Conservation (phyloP, 805 yeast genomes). For the Ogataea zsoltii region DNA sequence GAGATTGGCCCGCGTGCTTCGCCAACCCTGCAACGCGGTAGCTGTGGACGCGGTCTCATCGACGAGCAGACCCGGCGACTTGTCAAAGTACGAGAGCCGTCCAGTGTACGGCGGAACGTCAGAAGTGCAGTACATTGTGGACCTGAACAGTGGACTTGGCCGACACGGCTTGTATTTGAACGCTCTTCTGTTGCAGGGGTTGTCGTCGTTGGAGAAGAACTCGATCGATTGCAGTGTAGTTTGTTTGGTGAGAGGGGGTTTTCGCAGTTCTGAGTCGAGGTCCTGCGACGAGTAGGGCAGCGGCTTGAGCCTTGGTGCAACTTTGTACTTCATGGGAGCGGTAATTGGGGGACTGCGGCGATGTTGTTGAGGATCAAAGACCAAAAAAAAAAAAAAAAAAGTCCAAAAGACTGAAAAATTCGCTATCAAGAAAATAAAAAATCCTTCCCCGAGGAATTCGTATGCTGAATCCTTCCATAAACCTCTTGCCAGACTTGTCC, state of each 20-base stretch:
- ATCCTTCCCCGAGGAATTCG: no score
- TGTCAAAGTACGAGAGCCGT: constrained; percentile 65
- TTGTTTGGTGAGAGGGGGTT: constrained; percentile 24
- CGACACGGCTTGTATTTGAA: constrained; percentile 79
- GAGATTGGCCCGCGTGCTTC: constrained; percentile 72
- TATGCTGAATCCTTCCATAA: no score
- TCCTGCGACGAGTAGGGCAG: constrained; percentile 35
- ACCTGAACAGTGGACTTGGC: constrained; percentile 60
- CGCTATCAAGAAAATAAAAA: no score
- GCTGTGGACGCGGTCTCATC: constrained; percentile 43
- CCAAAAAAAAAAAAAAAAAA: background rate
- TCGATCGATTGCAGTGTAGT: constrained; percentile 10
- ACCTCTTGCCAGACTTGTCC: background rate
- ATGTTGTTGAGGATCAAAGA: no score
- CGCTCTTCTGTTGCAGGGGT: constrained; percentile 77
- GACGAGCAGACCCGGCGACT: constrained; percentile 57
- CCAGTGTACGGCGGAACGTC: constrained; percentile 69
- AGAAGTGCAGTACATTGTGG: constrained; percentile 65
- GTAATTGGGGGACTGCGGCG: background rate
- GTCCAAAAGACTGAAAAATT: background rate
- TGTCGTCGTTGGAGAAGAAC: constrained; percentile 63
- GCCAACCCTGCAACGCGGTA: constrained; percentile 73
- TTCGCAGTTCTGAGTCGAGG: constrained; percentile 20
- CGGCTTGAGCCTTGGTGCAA: constrained; percentile 35
- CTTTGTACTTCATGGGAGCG: constrained; percentile 1